These are phyloP conservation scores for Stylosanthes scabra DNA, from an alignment of 331 rosid species.

Conservation along the genomic window DNA sequence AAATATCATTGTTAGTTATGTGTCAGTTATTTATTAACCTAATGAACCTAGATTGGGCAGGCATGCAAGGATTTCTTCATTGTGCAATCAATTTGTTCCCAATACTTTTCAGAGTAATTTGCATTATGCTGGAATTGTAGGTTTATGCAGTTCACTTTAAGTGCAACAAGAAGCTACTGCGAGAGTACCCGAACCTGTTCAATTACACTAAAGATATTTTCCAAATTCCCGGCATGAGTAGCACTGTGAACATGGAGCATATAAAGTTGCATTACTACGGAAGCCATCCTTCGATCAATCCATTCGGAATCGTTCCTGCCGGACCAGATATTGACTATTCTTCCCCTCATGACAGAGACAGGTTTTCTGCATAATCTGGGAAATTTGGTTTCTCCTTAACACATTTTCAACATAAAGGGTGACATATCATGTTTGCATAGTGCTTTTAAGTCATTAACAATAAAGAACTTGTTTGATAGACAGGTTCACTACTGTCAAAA, in stretches of 20 bases:
- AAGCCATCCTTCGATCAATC: slow-evolving; percentile 89
- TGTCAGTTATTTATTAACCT: background rate
- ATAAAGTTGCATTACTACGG: slow-evolving; percentile 85
- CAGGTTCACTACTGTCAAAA: background rate
- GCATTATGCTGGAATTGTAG: slow-evolving; percentile 43
- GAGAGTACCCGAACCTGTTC: slow-evolving; percentile 85
- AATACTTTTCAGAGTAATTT: background rate
- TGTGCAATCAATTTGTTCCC: slow-evolving; percentile 12
- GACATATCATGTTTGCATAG: background rate
- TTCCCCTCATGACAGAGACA: slow-evolving; percentile 73
- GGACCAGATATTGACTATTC: slow-evolving; percentile 77
- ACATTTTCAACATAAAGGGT: slow-evolving; percentile 35
- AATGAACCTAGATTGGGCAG: background rate
- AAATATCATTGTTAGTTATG: background rate
- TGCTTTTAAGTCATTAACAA: background rate
- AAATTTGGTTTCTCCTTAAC: slow-evolving; percentile 11
- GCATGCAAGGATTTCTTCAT: slow-evolving; percentile 3
- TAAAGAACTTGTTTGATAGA: background rate
- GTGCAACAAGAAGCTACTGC: slow-evolving; percentile 86
- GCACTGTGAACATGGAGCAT: slow-evolving; percentile 83
- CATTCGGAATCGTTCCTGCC: slow-evolving; percentile 75
- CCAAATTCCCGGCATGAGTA: slow-evolving; percentile 78
- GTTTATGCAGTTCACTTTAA: slow-evolving; percentile 95
- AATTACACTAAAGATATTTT: slow-evolving; percentile 83
- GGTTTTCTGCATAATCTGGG: slow-evolving; percentile 58